Conservation (phyloP, 805 yeast species). For the Zygoascus bituminiphila region DNA sequence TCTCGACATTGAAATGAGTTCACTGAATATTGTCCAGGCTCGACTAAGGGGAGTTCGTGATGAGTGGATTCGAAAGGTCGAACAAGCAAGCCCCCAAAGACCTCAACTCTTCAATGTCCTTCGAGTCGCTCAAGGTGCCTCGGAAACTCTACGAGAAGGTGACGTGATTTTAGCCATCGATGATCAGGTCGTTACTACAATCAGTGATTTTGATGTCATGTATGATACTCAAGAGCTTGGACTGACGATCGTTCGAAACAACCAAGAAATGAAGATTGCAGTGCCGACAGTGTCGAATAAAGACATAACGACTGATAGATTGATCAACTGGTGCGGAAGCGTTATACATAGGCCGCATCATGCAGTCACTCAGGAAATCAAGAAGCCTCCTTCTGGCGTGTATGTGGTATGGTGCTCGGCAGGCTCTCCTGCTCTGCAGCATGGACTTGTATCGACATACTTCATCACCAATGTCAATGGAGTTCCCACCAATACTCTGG, state of each 20-base stretch:
- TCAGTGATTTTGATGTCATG: conserved; percentile 53
- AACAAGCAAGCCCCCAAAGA: conserved; percentile 53
- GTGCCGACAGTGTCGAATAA: conserved; percentile 60
- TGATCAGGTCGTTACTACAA: conserved; percentile 53
- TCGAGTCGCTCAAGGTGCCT: conserved; percentile 47
- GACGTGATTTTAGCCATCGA: conserved; percentile 71
- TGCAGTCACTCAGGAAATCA: conserved; percentile 79
- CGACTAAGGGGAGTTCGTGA: conserved; percentile 84
- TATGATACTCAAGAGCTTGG: conserved; percentile 37
- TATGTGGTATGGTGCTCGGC: conserved; percentile 65
- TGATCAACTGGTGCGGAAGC: conserved; percentile 79
- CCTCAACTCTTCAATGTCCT: conserved; percentile 65
- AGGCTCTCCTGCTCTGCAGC: conserved; percentile 84
- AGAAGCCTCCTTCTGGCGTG: conserved; percentile 70
- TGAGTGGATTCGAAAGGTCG: conserved; percentile 66
- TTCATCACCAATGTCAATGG: conserved; percentile 89
- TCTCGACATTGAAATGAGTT: conserved; percentile 70
- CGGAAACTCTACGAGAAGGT: conserved; percentile 39
- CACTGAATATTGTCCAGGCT: conserved; percentile 63
- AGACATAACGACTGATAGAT: conserved; percentile 50
- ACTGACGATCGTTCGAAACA: conserved; percentile 66
- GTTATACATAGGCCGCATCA: conserved; percentile 84
- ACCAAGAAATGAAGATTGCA: conserved; percentile 48
- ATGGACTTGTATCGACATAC: conserved; percentile 67
- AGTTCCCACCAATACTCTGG: conserved; percentile 57